Evolutionary conservation across 768 basidiomycete species (phyloP), one percentile per base, ranked within the genome.

Genomic region (Calocera viscosa): DNA sequence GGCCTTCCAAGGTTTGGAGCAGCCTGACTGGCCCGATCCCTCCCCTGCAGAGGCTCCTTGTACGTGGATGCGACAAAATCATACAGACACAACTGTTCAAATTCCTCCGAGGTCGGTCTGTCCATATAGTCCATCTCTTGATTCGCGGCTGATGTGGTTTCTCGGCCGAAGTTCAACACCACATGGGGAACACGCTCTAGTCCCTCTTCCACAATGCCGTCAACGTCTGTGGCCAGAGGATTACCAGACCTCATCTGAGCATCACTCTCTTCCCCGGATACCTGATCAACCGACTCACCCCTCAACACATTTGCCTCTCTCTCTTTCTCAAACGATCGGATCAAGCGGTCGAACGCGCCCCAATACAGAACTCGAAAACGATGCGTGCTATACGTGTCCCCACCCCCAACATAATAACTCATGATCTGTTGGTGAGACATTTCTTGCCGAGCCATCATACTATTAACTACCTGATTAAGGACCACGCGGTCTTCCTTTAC

Each of bases 341-440:
- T 49, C 24, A 68, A 71, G 1, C 14, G 64, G 64, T 79, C 77
- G 67, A 78, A 78, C 0, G 63, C 66, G 0, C 73, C 74, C 79
- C 78, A 81, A 67, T 74, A 80, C 1, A 80, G 64, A 7, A 73
- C 71, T 0, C 64, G n/a, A 65, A 69, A 81, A 2, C 67, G 12
- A 64, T 81, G 79, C 49, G 76, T 80, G 0, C 77, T 77, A 47
- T 71, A 79, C 35, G 78, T 75, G 70, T 81, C 76, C 2, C 72
- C 75, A 24, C 35, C 73, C 2, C 74, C 79, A 64, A 77, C 66
- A 0, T 80, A 49, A 69, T 78, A 78, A 0, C 73, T 74, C 11
- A 70, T 70, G 0, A 80, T 77, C 63, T 78, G 77, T 47, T 76
- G 80, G 1, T 71, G 75, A 1, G 78, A 78, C 19, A 81, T 33